Evolutionary conservation across 2,329 filamentous ascomycete species (phyloP), one percentile per base, ranked within the genome.

Genomic region (Dothideomycetes sp.): DNA sequence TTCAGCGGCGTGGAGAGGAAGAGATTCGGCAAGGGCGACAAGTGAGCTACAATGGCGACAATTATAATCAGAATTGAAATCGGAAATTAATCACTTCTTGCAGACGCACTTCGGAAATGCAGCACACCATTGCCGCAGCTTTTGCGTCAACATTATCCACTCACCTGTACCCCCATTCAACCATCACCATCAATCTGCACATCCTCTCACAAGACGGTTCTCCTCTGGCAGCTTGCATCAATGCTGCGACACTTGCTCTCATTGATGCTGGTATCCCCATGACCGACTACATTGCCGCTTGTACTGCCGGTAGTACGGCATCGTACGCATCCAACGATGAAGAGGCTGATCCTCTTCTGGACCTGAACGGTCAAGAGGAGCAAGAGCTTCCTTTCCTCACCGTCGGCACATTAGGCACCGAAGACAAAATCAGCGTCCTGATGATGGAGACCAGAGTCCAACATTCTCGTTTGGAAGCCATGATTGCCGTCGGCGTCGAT

Each of bases 251-350:
- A 0, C 75, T 98, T 10, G 91, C 91, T 0, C 76, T 96, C 16
- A 81, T 96, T 46, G 91, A 98, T 57, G 91, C 91, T 1, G 91
- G 91, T 38, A 81, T 98, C 15, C 91, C 91, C 17, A 95, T 96
- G 88, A 78, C 79, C 3, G 86, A 94, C 56, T 93, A 95, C 57
- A 75, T 96, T 3, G 79, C 80, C 16, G 86, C 88, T 4, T 93
- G 85, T 62, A 94, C 88, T 1, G 84, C 86, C 0, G 91, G 88
- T 3, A 84, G 81, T 11, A 85, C 82, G 0, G 79, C 79, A 0
- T 73, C 77, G 0, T 75, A 81, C 49, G 68, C 74, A 4, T 55
- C 54, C 44, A 67, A 71, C 44, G 75, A 75, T 41, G 79, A 83
- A 53, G 81, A 84, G 43, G 81, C 82, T 9, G 85, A 93, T 52